phyloP scores from a whole-genome alignment of 768 basidiomycete species.

The Neoboletus magnificus region DNA sequence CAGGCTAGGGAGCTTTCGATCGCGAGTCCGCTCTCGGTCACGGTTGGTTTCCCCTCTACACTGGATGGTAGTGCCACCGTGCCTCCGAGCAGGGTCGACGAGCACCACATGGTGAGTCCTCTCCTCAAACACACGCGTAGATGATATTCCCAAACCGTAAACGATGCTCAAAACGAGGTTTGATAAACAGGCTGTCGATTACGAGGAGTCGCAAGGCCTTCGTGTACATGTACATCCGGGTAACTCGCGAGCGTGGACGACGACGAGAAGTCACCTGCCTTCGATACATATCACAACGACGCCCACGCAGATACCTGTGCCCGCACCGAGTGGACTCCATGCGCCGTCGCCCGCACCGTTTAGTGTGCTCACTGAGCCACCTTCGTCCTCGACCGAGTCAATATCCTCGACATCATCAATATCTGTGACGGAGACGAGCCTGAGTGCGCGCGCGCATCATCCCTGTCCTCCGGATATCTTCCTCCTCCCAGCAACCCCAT shows the following conservation, averaged over 20 bases:
- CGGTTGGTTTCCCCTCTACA: constrained; percentile 9
- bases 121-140: background rate
- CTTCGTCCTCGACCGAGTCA: constrained; percentile 22
- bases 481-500: constrained; percentile 26
- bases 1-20: constrained; percentile 69
- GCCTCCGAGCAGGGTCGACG: constrained; percentile 34
- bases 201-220: constrained; percentile 16
- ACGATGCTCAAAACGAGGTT: constrained; percentile 7
- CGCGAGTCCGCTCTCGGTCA: constrained; percentile 21
- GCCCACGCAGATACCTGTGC: background rate
- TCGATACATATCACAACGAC: constrained; percentile 26
- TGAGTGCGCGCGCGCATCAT: background rate
- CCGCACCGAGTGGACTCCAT: background rate
- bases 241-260: constrained; percentile 11
- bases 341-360: constrained; percentile 20
- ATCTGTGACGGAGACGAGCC: background rate
- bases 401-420: constrained; percentile 14
- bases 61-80: background rate
- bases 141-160: background rate
- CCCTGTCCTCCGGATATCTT: constrained; percentile 28
- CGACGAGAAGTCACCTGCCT: constrained; percentile 19
- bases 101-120: constrained; percentile 42
- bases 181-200: constrained; percentile 21
- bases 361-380: constrained; percentile 25
- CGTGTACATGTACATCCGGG: constrained; percentile 12